Conservation (phyloP, 495 filamentous ascomycete genomes). For the Opeltia flavorubescens region DNA sequence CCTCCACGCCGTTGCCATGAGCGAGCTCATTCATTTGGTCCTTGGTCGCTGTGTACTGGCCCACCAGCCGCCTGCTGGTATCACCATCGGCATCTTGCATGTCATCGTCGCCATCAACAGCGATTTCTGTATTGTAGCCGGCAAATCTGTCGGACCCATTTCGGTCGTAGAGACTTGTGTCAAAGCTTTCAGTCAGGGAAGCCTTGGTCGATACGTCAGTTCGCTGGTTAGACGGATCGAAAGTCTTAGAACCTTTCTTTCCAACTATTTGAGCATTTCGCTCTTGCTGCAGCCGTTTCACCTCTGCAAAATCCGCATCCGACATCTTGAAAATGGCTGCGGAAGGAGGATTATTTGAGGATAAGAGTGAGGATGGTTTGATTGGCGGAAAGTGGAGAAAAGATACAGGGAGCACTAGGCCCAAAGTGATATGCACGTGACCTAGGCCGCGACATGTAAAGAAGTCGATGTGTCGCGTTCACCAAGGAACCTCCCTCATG, state of each 20-base stretch:
- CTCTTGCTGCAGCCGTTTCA: conserved; percentile 77
- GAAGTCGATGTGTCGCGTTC: no score
- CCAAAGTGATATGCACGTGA: no score
- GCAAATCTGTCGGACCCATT: conserved; percentile 70
- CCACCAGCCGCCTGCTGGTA: conserved; percentile 66
- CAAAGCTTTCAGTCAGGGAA: conserved; percentile 87
- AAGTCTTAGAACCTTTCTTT: conserved; percentile 78
- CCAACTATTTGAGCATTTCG: conserved; percentile 71
- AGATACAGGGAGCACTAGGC: no score
- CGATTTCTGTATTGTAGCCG: conserved; percentile 82
- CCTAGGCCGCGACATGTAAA: no score
- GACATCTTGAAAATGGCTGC: conserved; percentile 31
- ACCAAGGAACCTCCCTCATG: no score
- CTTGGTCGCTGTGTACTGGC: conserved; percentile 89
- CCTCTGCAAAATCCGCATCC: conserved; percentile 70
- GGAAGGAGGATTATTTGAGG: not conserved
- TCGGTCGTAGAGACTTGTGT: conserved; percentile 82
- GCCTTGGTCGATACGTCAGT: conserved; percentile 85
- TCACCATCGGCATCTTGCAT: conserved; percentile 65
- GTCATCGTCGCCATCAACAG: conserved; percentile 65
- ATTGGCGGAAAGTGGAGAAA: not conserved
- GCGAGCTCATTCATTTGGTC: conserved; percentile 93
- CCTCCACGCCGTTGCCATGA: conserved; percentile 66
- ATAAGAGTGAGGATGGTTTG: not conserved
- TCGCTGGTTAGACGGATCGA: conserved; percentile 77